phyloP scores from a whole-genome alignment of 768 basidiomycete genomes.

The Rhodocollybia butyracea region DNA sequence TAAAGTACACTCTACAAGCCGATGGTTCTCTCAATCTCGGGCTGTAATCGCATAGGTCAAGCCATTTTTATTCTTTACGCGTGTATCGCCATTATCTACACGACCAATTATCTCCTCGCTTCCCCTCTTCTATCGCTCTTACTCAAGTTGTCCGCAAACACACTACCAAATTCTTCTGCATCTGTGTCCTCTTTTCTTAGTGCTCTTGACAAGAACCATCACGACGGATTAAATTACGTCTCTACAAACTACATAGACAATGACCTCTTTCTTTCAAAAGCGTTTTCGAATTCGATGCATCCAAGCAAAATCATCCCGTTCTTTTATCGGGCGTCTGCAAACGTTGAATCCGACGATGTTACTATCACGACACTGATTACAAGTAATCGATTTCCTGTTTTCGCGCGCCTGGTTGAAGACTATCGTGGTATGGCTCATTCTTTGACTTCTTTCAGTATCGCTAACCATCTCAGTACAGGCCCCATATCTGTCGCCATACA shows the following conservation, averaged over 20 bases:
- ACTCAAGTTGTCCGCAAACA: slow-evolving; percentile 16
- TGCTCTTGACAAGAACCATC: too few relatives aligned
- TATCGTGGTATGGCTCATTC: slow-evolving; percentile 72
- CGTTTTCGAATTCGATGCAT: slow-evolving; percentile 64
- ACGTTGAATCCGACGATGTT: slow-evolving; percentile 61
- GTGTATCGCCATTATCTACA: slow-evolving; percentile 39
- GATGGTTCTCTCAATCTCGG: slow-evolving; percentile 2
- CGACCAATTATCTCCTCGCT: slow-evolving; percentile 36
- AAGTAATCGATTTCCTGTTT: slow-evolving; percentile 70
- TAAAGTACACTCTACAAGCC: not conserved
- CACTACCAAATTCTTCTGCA: slow-evolving; percentile 13
- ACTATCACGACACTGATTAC: slow-evolving; percentile 87
- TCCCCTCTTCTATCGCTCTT: slow-evolving; percentile 27
- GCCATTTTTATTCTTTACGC: slow-evolving; percentile 32
- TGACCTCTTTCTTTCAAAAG: slow-evolving; percentile 61
- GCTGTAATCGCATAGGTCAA: slow-evolving; percentile 11
- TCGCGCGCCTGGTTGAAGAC: slow-evolving; percentile 67
- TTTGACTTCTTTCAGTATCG: not conserved
- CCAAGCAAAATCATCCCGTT: slow-evolving; percentile 79
- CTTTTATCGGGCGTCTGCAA: slow-evolving; percentile 66
- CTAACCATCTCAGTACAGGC: slow-evolving; percentile 36
- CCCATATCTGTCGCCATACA: slow-evolving; percentile 86
- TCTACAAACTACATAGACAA: slow-evolving; percentile 45
- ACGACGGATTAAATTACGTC: too few relatives aligned
- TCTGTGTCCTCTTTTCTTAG: slow-evolving; percentile 17